Evolutionary conservation across 805 yeast genomes (phyloP), one percentile per base, ranked within the genome.

Genomic region (Phaffomyces opuntiae): DNA sequence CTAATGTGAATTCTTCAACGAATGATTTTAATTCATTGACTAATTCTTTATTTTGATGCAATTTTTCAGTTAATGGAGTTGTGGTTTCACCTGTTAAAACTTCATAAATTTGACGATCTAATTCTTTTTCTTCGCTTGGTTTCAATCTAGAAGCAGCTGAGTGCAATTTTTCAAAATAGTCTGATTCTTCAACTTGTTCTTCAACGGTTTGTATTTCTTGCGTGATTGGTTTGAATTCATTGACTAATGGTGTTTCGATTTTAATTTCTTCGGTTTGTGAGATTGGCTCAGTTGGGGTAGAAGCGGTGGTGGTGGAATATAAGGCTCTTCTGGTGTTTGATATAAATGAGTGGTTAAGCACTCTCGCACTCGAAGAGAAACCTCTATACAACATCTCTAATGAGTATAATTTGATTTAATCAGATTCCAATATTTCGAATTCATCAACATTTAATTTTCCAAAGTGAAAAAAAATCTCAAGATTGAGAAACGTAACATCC

Each of bases 31-130:
- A 38, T 41, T 59, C 60, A 3, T 27, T n/a, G 5, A 49, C 54
- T 8, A 56, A 47, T 27, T 50, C 51, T 24, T 47, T 45, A 43
- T 59, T 56, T 44, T 51, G 32, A 19, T 52, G 46, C 5, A 57
- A 39, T 16, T 49, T 53, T 9, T 49, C 45, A 17, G 50, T 51
- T 3, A 49, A 39, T 31, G 43, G 43, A 24, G 44, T 36, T 2
- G 53, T 53, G 11, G 60, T 50, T 21, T 52, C 50, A 19, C 59
- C 59, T 14, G 56, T 46, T 17, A 57, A 27, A 35, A 57, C 52
- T 38, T 55, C 58, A 24, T 50, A 47, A 8, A 55, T 42, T 29
- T 52, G 49, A 17, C 48, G 47, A 37, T 57, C 59, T 13, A 57
- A 19, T 19, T 38, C 26, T 27, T 40, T 43, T 45, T 57, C 59